Conservation (phyloP, 345 rosid species). For the Hirschfeldia incana region DNA sequence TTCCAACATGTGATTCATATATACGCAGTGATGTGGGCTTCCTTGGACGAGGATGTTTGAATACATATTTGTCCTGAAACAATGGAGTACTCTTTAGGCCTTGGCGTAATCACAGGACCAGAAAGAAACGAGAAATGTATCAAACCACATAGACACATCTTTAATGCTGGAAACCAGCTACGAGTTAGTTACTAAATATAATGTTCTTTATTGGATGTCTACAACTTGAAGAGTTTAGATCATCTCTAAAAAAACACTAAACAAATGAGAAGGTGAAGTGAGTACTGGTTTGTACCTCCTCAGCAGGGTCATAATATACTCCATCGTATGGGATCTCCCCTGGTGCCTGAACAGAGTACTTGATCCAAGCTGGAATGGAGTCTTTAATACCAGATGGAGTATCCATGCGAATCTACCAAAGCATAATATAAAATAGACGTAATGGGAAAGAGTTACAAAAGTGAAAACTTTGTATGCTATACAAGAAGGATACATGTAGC, state of each 20-base stretch:
- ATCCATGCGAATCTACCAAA: constrained; percentile 86
- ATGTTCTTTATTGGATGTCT: constrained; percentile 12
- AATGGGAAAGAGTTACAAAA: neutral
- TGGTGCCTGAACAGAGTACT: constrained; percentile 88
- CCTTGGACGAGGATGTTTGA: constrained; percentile 85
- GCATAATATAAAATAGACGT: neutral
- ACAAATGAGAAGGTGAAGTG: constrained; percentile 12
- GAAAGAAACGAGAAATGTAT: neutral
- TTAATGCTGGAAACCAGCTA: constrained; percentile 5
- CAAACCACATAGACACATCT: constrained; percentile 19
- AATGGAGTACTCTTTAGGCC: constrained; percentile 29
- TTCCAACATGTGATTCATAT: constrained; percentile 95
- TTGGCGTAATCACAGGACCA: constrained; percentile 18
- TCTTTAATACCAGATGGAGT: constrained; percentile 94
- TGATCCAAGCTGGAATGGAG: constrained; percentile 99
- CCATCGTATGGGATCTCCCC: constrained; percentile 96
- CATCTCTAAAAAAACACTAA: constrained; percentile 7
- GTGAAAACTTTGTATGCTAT: constrained; percentile 2
- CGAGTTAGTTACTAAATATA: neutral
- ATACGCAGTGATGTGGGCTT: constrained; percentile 85
- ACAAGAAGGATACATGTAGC: neutral
- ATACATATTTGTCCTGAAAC: constrained; percentile 73
- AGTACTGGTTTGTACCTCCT: constrained; percentile 57
- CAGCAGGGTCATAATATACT: constrained; percentile 92
- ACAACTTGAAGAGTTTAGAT: constrained; percentile 15